phyloP scores from a whole-genome alignment of 83 land plant genomes.

The Isoetes engelmannii region DNA sequence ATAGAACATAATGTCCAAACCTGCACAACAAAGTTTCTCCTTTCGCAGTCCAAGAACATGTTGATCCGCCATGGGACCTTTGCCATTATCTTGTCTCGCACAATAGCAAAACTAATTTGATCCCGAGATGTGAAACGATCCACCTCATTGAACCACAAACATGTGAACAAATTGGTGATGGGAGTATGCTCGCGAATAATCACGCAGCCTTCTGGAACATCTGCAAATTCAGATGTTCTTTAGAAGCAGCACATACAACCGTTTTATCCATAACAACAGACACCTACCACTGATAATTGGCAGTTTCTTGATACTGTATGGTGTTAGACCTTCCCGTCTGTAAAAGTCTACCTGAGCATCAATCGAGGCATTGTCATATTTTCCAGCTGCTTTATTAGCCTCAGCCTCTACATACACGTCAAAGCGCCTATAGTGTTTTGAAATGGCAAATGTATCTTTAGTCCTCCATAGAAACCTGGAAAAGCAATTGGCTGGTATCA shows the following conservation, averaged over 20 bases:
- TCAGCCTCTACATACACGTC: slow-evolving; percentile 79
- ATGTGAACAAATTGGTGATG: slow-evolving; percentile 86
- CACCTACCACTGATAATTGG: slow-evolving; percentile 72
- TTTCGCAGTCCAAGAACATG: slow-evolving; percentile 90
- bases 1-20: slow-evolving; percentile 20
- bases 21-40: slow-evolving; percentile 95
- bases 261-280: neutral
- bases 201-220: slow-evolving; percentile 97
- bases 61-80: slow-evolving; percentile 52
- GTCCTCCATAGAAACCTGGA: slow-evolving; percentile 75
- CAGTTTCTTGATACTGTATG: slow-evolving; percentile 50
- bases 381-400: slow-evolving; percentile 71
- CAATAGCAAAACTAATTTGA: slow-evolving; percentile 87
- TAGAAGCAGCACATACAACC: neutral
- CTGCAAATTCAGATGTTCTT: slow-evolving; percentile 24
- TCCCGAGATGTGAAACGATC: slow-evolving; percentile 89
- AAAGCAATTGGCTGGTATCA: neutral
- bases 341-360: slow-evolving; percentile 76
- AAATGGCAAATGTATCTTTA: slow-evolving; percentile 66
- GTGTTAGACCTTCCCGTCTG: slow-evolving; percentile 68
- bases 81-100: slow-evolving; percentile 66
- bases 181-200: slow-evolving; percentile 92
- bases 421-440: slow-evolving; percentile 77
- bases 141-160: slow-evolving; percentile 99
- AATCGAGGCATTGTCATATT: slow-evolving; percentile 68